Evolutionary conservation across 2,329 filamentous ascomycete species (phyloP).

Genomic region (Remersonia thermophila): DNA sequence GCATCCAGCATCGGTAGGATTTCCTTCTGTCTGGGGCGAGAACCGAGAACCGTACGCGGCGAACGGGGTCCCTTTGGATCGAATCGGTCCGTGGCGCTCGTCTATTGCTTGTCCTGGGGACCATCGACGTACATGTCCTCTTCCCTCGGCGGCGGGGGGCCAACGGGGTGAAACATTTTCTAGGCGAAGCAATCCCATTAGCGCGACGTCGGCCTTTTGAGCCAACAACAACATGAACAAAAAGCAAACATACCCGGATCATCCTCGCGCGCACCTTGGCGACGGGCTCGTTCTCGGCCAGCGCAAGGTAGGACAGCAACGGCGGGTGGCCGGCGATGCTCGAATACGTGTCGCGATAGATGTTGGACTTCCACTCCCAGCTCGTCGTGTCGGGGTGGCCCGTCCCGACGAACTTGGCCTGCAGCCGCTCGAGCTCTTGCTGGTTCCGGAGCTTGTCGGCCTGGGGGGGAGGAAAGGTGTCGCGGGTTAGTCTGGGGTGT

Average conservation of each 20-base stretch:
- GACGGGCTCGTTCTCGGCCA: slow-evolving; percentile 75
- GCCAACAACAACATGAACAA: no score
- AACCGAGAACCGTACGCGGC: no score
- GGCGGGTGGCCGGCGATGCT: slow-evolving; percentile 84
- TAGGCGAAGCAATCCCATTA: no score
- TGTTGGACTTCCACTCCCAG: slow-evolving; percentile 95
- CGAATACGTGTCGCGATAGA: slow-evolving; percentile 83
- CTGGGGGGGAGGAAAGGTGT: no score
- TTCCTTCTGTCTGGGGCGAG: no score
- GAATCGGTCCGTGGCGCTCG: no score
- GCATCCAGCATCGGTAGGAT: no score
- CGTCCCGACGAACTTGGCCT: slow-evolving; percentile 90
- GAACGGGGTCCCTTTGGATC: no score
- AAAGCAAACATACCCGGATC: slow-evolving; percentile 61
- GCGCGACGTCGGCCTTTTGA: neutral
- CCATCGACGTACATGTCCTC: slow-evolving; percentile 21
- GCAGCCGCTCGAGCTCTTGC: slow-evolving; percentile 93
- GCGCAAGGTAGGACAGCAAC: slow-evolving; percentile 74
- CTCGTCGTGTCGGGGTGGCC: slow-evolving; percentile 94
- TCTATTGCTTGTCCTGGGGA: neutral
- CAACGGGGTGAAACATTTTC: slow-evolving; percentile 56
- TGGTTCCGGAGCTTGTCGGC: slow-evolving; percentile 96
- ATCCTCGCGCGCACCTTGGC: slow-evolving; percentile 69
- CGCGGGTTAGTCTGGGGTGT: no score
- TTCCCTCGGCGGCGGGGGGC: slow-evolving; percentile 45